Evolutionary conservation across 352 stramenopile species (phyloP), one percentile per base, ranked within the genome.

Genomic region (Phytophthora pistaciae): DNA sequence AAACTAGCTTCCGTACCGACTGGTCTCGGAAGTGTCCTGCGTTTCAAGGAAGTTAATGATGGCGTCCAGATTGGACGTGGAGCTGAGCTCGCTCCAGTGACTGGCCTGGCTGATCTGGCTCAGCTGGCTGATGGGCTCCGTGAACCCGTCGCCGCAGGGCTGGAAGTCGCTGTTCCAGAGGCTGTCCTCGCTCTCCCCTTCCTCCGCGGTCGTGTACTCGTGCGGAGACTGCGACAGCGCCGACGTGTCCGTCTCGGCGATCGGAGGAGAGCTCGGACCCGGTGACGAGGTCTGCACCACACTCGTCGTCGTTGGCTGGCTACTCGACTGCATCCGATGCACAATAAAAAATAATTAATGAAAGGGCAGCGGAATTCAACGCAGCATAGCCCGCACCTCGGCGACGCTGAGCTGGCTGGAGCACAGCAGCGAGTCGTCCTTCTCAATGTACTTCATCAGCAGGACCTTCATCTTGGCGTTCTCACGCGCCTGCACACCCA

Each of bases 381-480:
- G 9, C 38, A 1, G 38, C 42, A 29, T 42, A 3, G 8, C 42
- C 66, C 71, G 33, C 27, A 76, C 77, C 75, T 81, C 81, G 33
- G 44, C 64, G 55, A 84, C 77, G 60, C 84, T 94, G 59, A 96
- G 64, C 70, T 96, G 89, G 48, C 87, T 94, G 56, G 85, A 85
- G 66, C 83, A 87, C 55, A 94, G 58, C 29, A 96, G 72, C 62
- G 87, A 92, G 61, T 95, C 84, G 66, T 95, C 89, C 58, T 91
- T 91, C 21, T 96, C 85, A 52, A 96, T 93, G 77, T 96, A 95
- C 56, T 91, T 92, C 84, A 93, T 88, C 25, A 96, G 75, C 60
- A 95, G 53, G 64, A 95, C 88, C 64, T 92, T 93, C 82, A 95
- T 94, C 74, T 94, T 93, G 58, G 89, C 89, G 64, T 95, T 95